Base-by-base conservation (phyloP, 306 rosid genomes). In the Biancaea sappan region DNA sequence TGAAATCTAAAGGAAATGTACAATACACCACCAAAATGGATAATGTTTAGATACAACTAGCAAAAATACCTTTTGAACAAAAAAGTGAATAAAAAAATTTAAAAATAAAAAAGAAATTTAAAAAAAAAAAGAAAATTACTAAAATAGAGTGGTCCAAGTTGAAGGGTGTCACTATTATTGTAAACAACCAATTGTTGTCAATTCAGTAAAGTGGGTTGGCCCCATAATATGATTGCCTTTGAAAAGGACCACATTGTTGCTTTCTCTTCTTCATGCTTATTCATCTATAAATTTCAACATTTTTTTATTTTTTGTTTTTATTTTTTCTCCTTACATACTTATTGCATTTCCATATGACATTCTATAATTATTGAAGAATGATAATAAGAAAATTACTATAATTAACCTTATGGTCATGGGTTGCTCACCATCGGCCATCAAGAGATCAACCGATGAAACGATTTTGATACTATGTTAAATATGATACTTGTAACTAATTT, bases 211-310 rank as follows among this genome's bases (percentile, higher is more conserved):
- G 81, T 73, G 85, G 76, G 76, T 43, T 65, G 88, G 81, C 31
- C 88, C 85, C 79, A 41, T 77, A 56, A 34, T 81, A 81, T 78
- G 74, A 81, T 77, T 74, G 79, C 51, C 69, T 64, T 71, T 74
- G 40, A 47, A 76, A 80, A 77, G 78, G 50, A 56, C 73, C 67
- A 69, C 51, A 35, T 50, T 58, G 61, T 67, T 79, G 34, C 60
- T 82, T 38, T 76, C 76, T 35, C 68, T 31, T 66, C 71, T 71
- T 72, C 66, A 26, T 26, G 19, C 62, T 13, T 37, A 0, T 1
- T 56, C 62, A 13, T 63, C 38, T 65, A 74, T 78, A 75, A 71
- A 82, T 63, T 82, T 64, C 77, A 73, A 69, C 79, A 44, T 41
- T 61, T 43, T 41, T 46, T 34, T 79, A 11, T 75, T 16, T 41